A percentile compares a stretch with the other conserved stretches of the same genome.
Conservation (phyloP, 73 alveolate species). For the Symbiodinium natans region DNA sequence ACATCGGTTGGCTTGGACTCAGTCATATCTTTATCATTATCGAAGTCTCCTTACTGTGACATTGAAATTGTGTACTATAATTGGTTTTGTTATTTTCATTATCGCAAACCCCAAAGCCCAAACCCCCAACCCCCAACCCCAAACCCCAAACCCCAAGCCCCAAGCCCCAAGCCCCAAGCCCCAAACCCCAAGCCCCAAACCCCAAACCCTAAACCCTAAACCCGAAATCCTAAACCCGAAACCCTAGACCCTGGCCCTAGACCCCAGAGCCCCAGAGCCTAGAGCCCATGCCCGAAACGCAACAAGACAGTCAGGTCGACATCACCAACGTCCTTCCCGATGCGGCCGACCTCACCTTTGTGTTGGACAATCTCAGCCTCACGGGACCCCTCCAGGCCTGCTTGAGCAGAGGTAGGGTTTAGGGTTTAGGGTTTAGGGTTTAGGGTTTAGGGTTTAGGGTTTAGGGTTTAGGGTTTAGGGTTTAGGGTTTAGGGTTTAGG, state of each 20-base stretch:
- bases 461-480: not conserved
- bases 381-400: conserved; percentile 35
- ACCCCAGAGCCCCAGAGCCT: too few relatives aligned
- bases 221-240: not conserved
- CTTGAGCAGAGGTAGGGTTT: not conserved
- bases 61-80: too few relatives aligned
- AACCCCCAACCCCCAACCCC: too few relatives aligned
- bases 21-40: too few relatives aligned
- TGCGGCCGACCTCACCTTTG: conserved; percentile 21
- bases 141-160: too few relatives aligned
- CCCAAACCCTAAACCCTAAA: not conserved
- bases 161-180: too few relatives aligned
- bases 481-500: not conserved
- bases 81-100: too few relatives aligned
- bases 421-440: too few relatives aligned
- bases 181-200: not conserved
- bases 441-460: not conserved
- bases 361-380: not conserved
- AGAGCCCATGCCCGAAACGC: too few relatives aligned
- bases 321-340: conserved; percentile 26
- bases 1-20: too few relatives aligned
- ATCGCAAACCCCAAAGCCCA: too few relatives aligned
- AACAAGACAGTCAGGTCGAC: not conserved
- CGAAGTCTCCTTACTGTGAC: too few relatives aligned
- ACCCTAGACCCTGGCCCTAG: not conserved